Evolutionary conservation across 495 filamentous ascomycete genomes (phyloP).

Genomic region (Massariosphaeria phaeospora): DNA sequence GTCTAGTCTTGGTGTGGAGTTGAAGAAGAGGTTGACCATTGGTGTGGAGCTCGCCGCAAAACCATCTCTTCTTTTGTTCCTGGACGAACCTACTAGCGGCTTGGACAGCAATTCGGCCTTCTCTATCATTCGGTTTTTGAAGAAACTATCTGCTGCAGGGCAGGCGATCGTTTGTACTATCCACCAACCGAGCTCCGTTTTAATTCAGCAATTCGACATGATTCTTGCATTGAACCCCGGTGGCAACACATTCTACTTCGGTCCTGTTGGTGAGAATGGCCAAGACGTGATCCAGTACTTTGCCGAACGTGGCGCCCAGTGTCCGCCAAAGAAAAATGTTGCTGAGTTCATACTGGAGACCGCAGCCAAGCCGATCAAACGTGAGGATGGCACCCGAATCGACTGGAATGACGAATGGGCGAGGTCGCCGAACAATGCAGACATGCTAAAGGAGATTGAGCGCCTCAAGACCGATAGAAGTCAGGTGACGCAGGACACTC

Average conservation of each 20-base stretch:
- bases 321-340: conserved; percentile 63
- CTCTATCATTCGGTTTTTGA: conserved; percentile 77
- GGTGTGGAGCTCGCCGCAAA: conserved; percentile 89
- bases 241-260: conserved; percentile 71
- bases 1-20: conserved; percentile 58
- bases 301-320: conserved; percentile 54
- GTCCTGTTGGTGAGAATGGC: conserved; percentile 62
- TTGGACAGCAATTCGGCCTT: conserved; percentile 81
- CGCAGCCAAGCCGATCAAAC: conserved; percentile 56
- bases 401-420: conserved; percentile 73
- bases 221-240: conserved; percentile 65
- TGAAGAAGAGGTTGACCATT: conserved; percentile 75
- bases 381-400: conserved; percentile 49
- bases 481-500: conserved; percentile 44
- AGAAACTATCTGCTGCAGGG: conserved; percentile 72
- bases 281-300: conserved; percentile 62
- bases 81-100: conserved; percentile 56
- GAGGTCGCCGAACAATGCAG: conserved; percentile 52
- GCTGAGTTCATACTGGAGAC: conserved; percentile 85
- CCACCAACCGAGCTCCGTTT: conserved; percentile 67
- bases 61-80: conserved; percentile 72
- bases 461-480: conserved; percentile 53
- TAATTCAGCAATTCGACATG: conserved; percentile 74
- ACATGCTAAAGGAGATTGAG: conserved; percentile 56
- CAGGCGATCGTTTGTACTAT: conserved; percentile 79